Base-by-base conservation (phyloP, 108 stramenopile genomes). In the Pseudonitzschia multiseries region DNA sequence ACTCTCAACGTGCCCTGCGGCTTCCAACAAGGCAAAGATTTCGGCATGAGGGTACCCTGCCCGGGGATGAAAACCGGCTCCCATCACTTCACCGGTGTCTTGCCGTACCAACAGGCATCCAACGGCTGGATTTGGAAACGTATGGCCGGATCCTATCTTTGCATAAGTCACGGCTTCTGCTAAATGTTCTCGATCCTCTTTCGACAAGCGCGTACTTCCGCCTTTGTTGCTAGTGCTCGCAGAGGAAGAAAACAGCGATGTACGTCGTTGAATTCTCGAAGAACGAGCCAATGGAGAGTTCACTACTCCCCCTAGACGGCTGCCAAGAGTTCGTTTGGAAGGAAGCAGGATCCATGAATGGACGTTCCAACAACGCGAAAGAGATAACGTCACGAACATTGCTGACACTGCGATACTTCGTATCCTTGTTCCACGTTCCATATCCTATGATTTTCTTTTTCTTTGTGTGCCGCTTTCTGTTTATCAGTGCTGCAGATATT, bases 21-120 rank as follows among this genome's bases (percentile, higher is more conserved):
- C 93, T 71, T 96, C 81, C 20, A 92, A 65, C 59, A 96, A 75
- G 21, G 95, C 95, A 79, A 92, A 93, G 12, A 92, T 83, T 81
- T 96, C 95, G 33, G 93, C 95, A 77, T 96, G 95, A 4, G 93
- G 92, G 81, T 79, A 82, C 44, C 95, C 95, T 22, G 95, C 93
- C 42, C 69, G 73, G 29, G 93, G 93, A 74, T 96, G 95, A 75
- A 91, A 94, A 27, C 95, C 95, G 14, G 86, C 56, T 56, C 95
- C 95, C 41, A 96, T 60, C 13, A 96, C 70, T 52, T 76, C 61
- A 28, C 75, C 70, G 22, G 70, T 81, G 28, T 77, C 68, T 21
- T 78, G 71, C 28, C 78, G 80, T 1, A 94, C 92, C 32, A 96
- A 43, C 21, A 96, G 83, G 79, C 95, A 96, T 8, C 95, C 95